A percentile compares a stretch with the other conserved stretches of the same genome.
These are phyloP conservation scores for Ophiorrhiza pumila DNA, from an alignment of 257 asterid species.

Conservation along the genomic window DNA sequence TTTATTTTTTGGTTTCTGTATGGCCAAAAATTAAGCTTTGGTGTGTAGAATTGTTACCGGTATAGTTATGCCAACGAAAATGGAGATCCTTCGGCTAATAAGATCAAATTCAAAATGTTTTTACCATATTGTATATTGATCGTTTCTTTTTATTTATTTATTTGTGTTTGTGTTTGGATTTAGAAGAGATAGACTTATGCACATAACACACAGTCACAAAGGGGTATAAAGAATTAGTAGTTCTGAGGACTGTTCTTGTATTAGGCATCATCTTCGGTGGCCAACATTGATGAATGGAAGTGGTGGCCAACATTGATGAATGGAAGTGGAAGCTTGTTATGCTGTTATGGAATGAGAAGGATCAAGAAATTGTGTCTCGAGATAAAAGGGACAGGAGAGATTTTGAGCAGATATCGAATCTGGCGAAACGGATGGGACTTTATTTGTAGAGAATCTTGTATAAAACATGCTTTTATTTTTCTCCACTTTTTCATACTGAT, in stretches of 20 bases:
- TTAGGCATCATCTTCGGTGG: conserved; percentile 95
- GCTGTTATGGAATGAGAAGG: conserved; percentile 64
- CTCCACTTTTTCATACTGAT: conserved; percentile 11
- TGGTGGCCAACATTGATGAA: too few species aligned
- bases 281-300: too few species aligned
- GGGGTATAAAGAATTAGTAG: neutral
- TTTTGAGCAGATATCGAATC: conserved; percentile 85
- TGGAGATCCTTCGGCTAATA: neutral
- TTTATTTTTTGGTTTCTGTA: neutral
- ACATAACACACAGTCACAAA: neutral
- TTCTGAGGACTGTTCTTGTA: conserved; percentile 7
- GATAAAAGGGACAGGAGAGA: conserved; percentile 94
- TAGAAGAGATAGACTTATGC: neutral
- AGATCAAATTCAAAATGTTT: neutral
- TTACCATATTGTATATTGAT: neutral
- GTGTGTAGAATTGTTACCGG: neutral
- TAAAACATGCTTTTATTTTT: conserved; percentile 1
- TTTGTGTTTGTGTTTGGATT: neutral
- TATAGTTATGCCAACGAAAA: neutral
- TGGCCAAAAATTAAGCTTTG: neutral
- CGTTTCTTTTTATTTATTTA: too few species aligned
- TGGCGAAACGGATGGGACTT: conserved; percentile 91
- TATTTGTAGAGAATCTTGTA: conserved; percentile 48
- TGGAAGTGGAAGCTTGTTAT: conserved; percentile 98
- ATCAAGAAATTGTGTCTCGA: conserved; percentile 77